These are phyloP conservation scores for Xylaria polymorpha DNA, from an alignment of 2,329 filamentous ascomycete species.

Conservation along the genomic window DNA sequence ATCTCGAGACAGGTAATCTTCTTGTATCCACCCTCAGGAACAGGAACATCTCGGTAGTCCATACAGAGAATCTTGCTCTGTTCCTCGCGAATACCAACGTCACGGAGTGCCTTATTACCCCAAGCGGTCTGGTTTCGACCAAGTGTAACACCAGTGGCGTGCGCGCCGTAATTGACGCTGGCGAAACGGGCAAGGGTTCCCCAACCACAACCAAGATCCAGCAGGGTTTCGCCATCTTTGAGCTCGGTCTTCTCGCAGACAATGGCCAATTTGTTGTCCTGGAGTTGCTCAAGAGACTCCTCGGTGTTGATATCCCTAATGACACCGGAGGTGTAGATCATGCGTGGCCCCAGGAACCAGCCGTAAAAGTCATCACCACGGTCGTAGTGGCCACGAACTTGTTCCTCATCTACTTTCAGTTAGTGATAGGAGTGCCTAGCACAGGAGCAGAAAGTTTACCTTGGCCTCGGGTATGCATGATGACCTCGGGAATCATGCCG, in stretches of 20 bases:
- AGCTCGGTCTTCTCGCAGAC: conserved; percentile 96
- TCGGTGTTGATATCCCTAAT: conserved; percentile 89
- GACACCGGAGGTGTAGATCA: conserved; percentile 98
- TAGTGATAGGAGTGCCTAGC: conserved; percentile 21
- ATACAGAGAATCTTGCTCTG: conserved; percentile 95
- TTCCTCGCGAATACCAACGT: conserved; percentile 82
- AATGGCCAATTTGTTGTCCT: conserved; percentile 95
- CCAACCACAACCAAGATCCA: conserved; percentile 98
- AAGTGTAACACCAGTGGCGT: conserved; percentile 89
- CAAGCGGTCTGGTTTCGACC: conserved; percentile 96
- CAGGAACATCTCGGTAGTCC: conserved; percentile 95
- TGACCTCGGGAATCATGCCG: conserved; percentile 87
- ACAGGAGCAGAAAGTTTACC: conserved; percentile 60
- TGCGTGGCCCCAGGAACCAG: conserved; percentile 97
- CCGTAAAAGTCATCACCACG: conserved; percentile 97
- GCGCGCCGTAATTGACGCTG: conserved; percentile 88
- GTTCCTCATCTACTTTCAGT: conserved; percentile 80
- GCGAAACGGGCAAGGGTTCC: conserved; percentile 95
- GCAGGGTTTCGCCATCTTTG: conserved; percentile 81
- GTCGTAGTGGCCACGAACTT: conserved; percentile 98
- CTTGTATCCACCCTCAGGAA: conserved; percentile 81
- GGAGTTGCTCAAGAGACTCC: conserved; percentile 92
- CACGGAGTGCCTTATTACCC: conserved; percentile 91
- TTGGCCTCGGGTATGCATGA: conserved; percentile 92
- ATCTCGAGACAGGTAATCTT: conserved; percentile 99